Percentiles rank a stretch among this genome's conserved stretches.
Evolutionary conservation across 2,329 filamentous ascomycete genomes (phyloP).

Genomic region (Aspergillus awamori): DNA sequence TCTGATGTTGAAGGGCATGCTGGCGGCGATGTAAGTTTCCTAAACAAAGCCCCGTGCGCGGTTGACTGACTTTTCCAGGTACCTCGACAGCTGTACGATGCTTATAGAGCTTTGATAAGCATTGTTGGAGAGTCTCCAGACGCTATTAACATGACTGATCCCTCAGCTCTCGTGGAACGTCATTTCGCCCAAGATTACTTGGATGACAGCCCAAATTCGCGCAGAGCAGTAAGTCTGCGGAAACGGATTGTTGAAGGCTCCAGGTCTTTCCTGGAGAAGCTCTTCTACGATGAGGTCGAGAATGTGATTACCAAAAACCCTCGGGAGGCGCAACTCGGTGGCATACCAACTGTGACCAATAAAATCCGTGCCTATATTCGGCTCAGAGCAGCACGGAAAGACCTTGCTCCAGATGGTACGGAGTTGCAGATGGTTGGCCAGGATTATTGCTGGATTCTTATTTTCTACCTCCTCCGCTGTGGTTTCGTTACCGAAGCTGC

Average conservation of each 20-base stretch:
- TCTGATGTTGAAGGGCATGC: constrained; percentile 71
- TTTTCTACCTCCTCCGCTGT: constrained; percentile 87
- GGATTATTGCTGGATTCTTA: constrained; percentile 89
- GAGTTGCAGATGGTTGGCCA: constrained; percentile 77
- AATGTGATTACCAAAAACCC: constrained; percentile 78
- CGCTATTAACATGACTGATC: constrained; percentile 60
- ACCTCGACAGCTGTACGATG: constrained; percentile 74
- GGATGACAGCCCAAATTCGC: constrained; percentile 70
- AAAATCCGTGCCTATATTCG: constrained; percentile 93
- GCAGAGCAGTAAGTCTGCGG: constrained; percentile 66
- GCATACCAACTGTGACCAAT: constrained; percentile 82
- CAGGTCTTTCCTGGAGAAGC: constrained; percentile 75
- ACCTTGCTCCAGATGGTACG: constrained; percentile 78
- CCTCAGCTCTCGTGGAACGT: constrained; percentile 71
- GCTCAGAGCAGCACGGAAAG: constrained; percentile 75
- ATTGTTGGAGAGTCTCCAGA: constrained; percentile 74
- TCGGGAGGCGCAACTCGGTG: constrained; percentile 84
- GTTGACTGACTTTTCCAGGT: constrained; percentile 51
- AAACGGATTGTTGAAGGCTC: constrained; percentile 81
- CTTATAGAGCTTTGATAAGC: constrained; percentile 77
- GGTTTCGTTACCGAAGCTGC: constrained; percentile 84
- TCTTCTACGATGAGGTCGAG: constrained; percentile 79
- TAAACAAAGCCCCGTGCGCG: constrained; percentile 3
- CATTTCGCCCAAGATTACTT: constrained; percentile 77
- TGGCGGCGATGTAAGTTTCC: constrained; percentile 61